Conservation (phyloP, 2,329 filamentous ascomycete genomes). For the Neopestalotiopsis sp. region DNA sequence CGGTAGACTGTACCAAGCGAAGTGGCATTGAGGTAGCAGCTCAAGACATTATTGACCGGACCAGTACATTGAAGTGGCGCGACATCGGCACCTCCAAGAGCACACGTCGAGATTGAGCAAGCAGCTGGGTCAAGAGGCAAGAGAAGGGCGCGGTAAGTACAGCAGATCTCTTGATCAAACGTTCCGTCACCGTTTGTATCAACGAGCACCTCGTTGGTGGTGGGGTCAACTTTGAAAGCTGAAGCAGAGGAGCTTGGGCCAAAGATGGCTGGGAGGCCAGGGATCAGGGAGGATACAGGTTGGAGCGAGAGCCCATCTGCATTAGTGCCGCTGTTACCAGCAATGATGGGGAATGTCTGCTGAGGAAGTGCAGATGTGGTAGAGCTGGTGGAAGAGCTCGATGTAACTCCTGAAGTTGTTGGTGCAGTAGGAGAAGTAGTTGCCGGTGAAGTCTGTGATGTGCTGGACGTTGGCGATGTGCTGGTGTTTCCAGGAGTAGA, state of each 20-base stretch:
- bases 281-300: background rate
- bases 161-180: slow-evolving; percentile 2
- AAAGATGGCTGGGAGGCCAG: background rate
- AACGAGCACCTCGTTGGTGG: background rate
- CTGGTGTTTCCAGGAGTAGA: background rate
- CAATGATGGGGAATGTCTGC: slow-evolving; percentile 1
- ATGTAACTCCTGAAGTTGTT: background rate
- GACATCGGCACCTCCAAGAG: background rate
- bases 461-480: background rate
- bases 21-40: slow-evolving; percentile 7
- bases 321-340: background rate
- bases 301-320: slow-evolving; percentile 6
- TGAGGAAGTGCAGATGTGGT: background rate
- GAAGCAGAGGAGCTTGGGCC: background rate
- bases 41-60: background rate
- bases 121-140: background rate
- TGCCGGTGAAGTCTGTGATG: background rate
- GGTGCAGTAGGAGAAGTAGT: background rate
- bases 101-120: background rate
- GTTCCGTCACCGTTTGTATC: background rate
- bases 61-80: slow-evolving; percentile 1
- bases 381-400: background rate
- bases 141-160: background rate
- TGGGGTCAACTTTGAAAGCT: background rate
- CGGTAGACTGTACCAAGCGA: background rate